These are phyloP conservation scores for Colletotrichum nymphaeae DNA, from an alignment of 2,329 filamentous ascomycete species.

Conservation along the genomic window DNA sequence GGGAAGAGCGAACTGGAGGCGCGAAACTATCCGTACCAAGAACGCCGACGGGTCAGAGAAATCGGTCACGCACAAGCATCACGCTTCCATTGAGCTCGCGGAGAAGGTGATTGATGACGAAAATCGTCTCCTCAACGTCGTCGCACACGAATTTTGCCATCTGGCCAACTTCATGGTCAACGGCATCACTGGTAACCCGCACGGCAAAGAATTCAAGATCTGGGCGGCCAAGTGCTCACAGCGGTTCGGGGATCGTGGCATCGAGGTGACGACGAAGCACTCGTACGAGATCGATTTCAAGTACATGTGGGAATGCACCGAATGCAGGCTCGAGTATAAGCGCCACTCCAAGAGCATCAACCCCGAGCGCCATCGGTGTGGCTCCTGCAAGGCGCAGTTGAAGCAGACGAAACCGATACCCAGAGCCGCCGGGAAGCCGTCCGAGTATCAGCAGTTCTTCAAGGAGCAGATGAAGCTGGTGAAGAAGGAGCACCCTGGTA, in stretches of 20 bases:
- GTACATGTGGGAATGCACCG: slow-evolving; percentile 84
- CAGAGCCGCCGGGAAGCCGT: slow-evolving; percentile 52
- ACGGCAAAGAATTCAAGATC: slow-evolving; percentile 85
- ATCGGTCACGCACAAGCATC: slow-evolving; percentile 55
- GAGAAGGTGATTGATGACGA: slow-evolving; percentile 87
- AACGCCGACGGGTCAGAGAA: slow-evolving; percentile 40
- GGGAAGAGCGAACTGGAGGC: slow-evolving; percentile 79
- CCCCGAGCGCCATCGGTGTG: slow-evolving; percentile 76
- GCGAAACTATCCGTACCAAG: slow-evolving; percentile 61
- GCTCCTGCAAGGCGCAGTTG: slow-evolving; percentile 76
- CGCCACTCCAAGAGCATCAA: slow-evolving; percentile 90
- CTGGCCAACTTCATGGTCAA: slow-evolving; percentile 91
- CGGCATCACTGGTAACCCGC: slow-evolving; percentile 79
- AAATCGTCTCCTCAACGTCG: slow-evolving; percentile 83
- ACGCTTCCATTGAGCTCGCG: slow-evolving; percentile 88
- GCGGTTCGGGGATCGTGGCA: slow-evolving; percentile 69
- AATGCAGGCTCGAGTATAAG: slow-evolving; percentile 79
- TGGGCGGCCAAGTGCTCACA: slow-evolving; percentile 71
- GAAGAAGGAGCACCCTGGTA: slow-evolving; percentile 65
- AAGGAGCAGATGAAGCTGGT: slow-evolving; percentile 76
- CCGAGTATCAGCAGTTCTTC: slow-evolving; percentile 65
- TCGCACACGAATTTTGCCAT: slow-evolving; percentile 98
- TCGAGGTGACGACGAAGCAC: slow-evolving; percentile 91
- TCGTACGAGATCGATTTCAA: slow-evolving; percentile 91
- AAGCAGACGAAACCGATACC: slow-evolving; percentile 85